These are phyloP conservation scores for Aspergillus sparsus DNA, from an alignment of 495 filamentous ascomycete genomes.

Conservation along the genomic window DNA sequence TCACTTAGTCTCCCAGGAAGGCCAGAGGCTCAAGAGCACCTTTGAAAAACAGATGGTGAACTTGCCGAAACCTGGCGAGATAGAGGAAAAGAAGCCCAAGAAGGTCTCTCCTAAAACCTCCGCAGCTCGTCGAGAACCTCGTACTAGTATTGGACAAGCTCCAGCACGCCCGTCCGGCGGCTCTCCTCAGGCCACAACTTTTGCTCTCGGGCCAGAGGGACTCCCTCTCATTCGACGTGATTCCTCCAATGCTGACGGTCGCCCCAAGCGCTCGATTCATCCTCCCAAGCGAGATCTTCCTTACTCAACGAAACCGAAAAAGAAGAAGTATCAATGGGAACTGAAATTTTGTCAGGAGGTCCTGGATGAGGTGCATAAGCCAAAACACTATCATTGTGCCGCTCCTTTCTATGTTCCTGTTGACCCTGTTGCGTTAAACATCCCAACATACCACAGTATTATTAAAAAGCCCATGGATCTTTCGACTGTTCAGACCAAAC, in stretches of 20 bases:
- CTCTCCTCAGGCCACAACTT: constrained; percentile 63
- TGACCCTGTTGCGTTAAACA: constrained; percentile 91
- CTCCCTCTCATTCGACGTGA: constrained; percentile 92
- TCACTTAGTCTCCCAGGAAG: constrained; percentile 68
- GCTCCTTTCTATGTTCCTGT: constrained; percentile 78
- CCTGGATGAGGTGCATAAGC: constrained; percentile 73
- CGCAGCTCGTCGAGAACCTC: constrained; percentile 54
- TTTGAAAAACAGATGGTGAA: constrained; percentile 61
- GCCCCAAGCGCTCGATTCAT: constrained; percentile 93
- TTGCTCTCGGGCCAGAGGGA: constrained; percentile 79
- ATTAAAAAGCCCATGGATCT: constrained; percentile 98
- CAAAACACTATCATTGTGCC: constrained; percentile 64
- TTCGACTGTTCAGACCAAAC: constrained; percentile 70
- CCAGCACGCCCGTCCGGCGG: constrained; percentile 36
- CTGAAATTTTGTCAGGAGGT: constrained; percentile 86
- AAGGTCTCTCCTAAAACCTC: constrained; percentile 54
- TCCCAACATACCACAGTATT: constrained; percentile 87
- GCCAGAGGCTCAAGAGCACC: constrained; percentile 57
- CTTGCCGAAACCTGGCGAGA: constrained; percentile 51
- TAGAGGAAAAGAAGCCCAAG: constrained; percentile 63
- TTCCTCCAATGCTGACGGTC: constrained; percentile 70
- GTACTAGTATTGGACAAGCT: constrained; percentile 43
- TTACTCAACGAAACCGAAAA: constrained; percentile 80
- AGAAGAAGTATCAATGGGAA: constrained; percentile 90
- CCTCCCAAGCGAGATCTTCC: constrained; percentile 86